These are phyloP conservation scores for Ogataea neopini DNA, from an alignment of 805 yeast genomes.

Conservation along the genomic window DNA sequence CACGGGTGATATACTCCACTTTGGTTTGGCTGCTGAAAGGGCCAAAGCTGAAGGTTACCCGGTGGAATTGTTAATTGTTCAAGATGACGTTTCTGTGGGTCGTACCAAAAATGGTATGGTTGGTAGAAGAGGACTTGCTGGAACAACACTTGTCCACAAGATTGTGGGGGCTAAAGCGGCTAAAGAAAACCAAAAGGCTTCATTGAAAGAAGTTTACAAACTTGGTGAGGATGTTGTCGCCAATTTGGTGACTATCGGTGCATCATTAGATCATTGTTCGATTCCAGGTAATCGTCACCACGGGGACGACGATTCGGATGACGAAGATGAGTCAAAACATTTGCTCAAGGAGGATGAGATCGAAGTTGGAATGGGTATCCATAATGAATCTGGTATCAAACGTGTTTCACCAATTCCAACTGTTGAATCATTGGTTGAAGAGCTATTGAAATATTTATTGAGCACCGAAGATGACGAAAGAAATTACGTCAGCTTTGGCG, in stretches of 20 bases:
- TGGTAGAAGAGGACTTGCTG: slow-evolving; percentile 93
- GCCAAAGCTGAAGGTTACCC: slow-evolving; percentile 76
- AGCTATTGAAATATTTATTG: slow-evolving; percentile 62
- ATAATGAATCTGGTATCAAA: slow-evolving; percentile 87
- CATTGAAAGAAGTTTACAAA: slow-evolving; percentile 53
- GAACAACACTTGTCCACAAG: slow-evolving; percentile 85
- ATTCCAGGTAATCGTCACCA: slow-evolving; percentile 75
- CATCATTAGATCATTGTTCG: slow-evolving; percentile 84
- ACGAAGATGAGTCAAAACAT: slow-evolving; percentile 39
- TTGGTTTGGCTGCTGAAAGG: slow-evolving; percentile 88
- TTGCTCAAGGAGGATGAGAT: slow-evolving; percentile 60
- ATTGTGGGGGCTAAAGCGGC: slow-evolving; percentile 66
- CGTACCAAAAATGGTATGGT: slow-evolving; percentile 84
- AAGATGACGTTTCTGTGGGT: slow-evolving; percentile 96
- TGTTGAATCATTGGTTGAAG: slow-evolving; percentile 57
- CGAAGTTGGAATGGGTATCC: slow-evolving; percentile 95
- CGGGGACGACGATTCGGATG: slow-evolving; percentile 39
- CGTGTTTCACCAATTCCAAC: slow-evolving; percentile 67
- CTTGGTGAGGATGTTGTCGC: slow-evolving; percentile 63
- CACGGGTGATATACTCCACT: slow-evolving; percentile 92
- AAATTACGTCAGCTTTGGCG: slow-evolving; percentile 69
- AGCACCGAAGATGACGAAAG: slow-evolving; percentile 72
- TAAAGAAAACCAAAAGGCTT: slow-evolving; percentile 31
- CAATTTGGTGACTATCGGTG: slow-evolving; percentile 82
- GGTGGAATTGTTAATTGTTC: slow-evolving; percentile 73